phyloP scores from a whole-genome alignment of 306 rosid genomes.

The Acacia melanoxylon region DNA sequence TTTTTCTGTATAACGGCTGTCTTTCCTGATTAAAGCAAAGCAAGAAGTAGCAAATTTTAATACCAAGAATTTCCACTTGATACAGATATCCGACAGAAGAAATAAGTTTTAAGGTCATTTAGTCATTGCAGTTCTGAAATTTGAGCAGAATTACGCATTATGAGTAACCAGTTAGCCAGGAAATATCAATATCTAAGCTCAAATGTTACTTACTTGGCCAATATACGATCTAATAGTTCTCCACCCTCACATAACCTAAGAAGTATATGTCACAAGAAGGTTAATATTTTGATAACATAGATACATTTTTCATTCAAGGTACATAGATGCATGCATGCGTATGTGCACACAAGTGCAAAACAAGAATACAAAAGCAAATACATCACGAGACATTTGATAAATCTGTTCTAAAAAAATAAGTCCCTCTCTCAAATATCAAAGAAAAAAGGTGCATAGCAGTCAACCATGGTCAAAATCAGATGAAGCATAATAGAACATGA shows the following conservation, averaged over 20 bases:
- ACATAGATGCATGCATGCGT: not conserved
- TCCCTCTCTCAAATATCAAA: not conserved
- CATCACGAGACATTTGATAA: conserved; percentile 21
- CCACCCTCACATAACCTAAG: conserved; percentile 98
- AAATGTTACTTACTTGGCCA: conserved; percentile 76
- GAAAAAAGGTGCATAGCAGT: not conserved
- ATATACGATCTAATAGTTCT: conserved; percentile 90
- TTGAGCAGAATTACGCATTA: conserved; percentile 12
- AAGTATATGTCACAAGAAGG: conserved; percentile 5
- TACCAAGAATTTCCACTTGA: conserved; percentile 6
- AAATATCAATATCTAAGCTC: conserved; percentile 24
- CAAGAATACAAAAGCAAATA: not conserved
- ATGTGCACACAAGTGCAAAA: not conserved
- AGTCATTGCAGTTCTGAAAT: conserved; percentile 11
- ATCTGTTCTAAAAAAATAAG: conserved; percentile 25
- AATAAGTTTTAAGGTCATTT: conserved; percentile 7
- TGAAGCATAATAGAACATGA: conserved; percentile 1
- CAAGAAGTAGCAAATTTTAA: conserved; percentile 24
- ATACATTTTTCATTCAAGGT: not conserved
- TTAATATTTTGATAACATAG: conserved; percentile 5
- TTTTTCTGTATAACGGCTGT: conserved; percentile 91
- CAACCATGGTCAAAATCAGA: conserved; percentile 26
- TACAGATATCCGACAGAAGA: conserved; percentile 14
- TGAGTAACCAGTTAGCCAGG: conserved; percentile 5
- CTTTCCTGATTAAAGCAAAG: conserved; percentile 67